These are phyloP conservation scores for Naganishia sp. DNA, from an alignment of 1,284 basidiomycete genomes.

Conservation along the genomic window DNA sequence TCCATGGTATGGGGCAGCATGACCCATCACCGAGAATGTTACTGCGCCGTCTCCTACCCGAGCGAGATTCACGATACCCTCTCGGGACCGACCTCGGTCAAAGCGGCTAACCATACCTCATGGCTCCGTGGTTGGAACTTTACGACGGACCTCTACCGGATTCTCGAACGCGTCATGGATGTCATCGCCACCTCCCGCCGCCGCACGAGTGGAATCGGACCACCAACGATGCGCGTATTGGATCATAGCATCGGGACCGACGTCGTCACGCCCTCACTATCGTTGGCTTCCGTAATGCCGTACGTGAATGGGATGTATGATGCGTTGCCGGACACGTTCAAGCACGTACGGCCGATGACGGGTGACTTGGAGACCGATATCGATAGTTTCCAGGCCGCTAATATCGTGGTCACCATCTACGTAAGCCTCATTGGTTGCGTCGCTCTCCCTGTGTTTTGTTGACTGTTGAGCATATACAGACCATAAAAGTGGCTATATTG, in stretches of 20 bases:
- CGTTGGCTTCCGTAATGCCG: slow-evolving; percentile 39
- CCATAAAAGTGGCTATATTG: slow-evolving; percentile 50
- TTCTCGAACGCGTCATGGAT: slow-evolving; percentile 49
- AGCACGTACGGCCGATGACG: slow-evolving; percentile 43
- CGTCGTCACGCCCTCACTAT: slow-evolving; percentile 32
- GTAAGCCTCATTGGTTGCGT: neutral
- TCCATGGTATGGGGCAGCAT: slow-evolving; percentile 48
- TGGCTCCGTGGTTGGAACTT: slow-evolving; percentile 51
- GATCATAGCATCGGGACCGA: slow-evolving; percentile 9
- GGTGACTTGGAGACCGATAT: slow-evolving; percentile 45
- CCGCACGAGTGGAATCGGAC: slow-evolving; percentile 21
- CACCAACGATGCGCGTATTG: slow-evolving; percentile 7
- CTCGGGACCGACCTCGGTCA: slow-evolving; percentile 29
- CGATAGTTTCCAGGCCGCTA: slow-evolving; percentile 47
- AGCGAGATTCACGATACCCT: slow-evolving; percentile 42
- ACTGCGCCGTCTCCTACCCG: slow-evolving; percentile 49
- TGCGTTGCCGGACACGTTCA: slow-evolving; percentile 43
- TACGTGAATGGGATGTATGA: slow-evolving; percentile 44
- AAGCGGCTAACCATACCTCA: slow-evolving; percentile 31
- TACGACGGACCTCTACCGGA: slow-evolving; percentile 48
- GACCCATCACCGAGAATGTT: slow-evolving; percentile 46
- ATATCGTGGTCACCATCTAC: slow-evolving; percentile 35
- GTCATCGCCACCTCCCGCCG: slow-evolving; percentile 37
- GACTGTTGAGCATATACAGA: slow-evolving; percentile 44
- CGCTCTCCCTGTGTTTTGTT: slow-evolving; percentile 14